These are phyloP conservation scores for Emmonsiellopsis sp. DNA, from an alignment of 2,329 filamentous ascomycete species.

Conservation along the genomic window DNA sequence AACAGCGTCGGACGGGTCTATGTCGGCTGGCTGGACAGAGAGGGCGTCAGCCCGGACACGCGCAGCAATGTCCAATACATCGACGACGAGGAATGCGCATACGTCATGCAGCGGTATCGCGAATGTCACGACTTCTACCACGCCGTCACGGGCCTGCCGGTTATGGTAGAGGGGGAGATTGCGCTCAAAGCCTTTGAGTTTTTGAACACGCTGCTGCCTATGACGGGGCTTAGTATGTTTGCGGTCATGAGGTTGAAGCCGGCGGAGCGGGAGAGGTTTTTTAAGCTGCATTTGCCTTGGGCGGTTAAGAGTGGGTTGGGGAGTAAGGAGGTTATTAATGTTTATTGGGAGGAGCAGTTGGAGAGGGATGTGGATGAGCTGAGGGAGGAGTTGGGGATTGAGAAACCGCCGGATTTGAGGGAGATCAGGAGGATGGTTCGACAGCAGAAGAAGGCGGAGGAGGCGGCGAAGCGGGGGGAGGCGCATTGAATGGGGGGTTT, in stretches of 20 bases:
- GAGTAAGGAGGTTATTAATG: conserved; percentile 76
- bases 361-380: conserved; percentile 73
- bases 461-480: conserved; percentile 31
- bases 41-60: conserved; percentile 88
- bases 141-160: conserved; percentile 79
- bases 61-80: conserved; percentile 76
- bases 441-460: conserved; percentile 58
- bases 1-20: conserved; percentile 76
- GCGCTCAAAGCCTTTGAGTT: conserved; percentile 98
- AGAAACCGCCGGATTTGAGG: conserved; percentile 79
- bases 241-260: conserved; percentile 58
- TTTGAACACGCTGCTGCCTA: conserved; percentile 84
- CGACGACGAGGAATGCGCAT: conserved; percentile 90
- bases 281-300: conserved; percentile 65
- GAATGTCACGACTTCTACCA: conserved; percentile 99
- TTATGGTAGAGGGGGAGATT: conserved; percentile 90
- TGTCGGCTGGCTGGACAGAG: conserved; percentile 82
- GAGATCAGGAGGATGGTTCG: conserved; percentile 62
- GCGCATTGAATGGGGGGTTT: not conserved
- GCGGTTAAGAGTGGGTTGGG: conserved; percentile 72
- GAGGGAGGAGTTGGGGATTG: conserved; percentile 67
- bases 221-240: conserved; percentile 81
- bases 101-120: conserved; percentile 96
- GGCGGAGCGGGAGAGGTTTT: conserved; percentile 59
- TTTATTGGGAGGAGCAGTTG: conserved; percentile 95